Conservation (phyloP, 371 early-diverging fungal genomes). For the Smittium culicis region DNA sequence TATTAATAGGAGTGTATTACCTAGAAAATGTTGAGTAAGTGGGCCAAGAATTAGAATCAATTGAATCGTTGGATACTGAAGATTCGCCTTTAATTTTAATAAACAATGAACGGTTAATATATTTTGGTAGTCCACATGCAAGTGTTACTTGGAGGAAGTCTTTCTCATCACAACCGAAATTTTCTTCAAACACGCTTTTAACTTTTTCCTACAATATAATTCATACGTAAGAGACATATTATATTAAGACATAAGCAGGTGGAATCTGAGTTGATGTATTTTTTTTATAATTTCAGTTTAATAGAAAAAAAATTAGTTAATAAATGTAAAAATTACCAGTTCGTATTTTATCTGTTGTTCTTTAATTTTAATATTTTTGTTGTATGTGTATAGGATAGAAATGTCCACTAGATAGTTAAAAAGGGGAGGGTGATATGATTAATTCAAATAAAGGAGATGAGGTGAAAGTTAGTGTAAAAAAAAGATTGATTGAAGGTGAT, state of each 20-base stretch:
- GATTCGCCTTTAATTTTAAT: conserved; percentile 13
- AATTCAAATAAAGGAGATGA: neutral
- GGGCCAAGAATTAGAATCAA: conserved; percentile 22
- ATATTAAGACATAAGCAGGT: no score
- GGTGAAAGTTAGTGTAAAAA: neutral
- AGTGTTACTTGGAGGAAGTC: conserved; percentile 29
- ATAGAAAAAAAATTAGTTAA: no score
- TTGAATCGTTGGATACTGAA: conserved; percentile 11
- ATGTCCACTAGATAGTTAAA: neutral
- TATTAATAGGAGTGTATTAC: conserved; percentile 21
- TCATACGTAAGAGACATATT: no score
- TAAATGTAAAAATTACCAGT: neutral
- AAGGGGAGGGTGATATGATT: no score
- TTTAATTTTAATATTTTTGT: neutral
- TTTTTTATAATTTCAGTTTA: no score
- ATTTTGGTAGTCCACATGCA: conserved; percentile 29
- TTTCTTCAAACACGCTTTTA: conserved; percentile 21
- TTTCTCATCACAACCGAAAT: conserved; percentile 26
- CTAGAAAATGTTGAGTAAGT: conserved; percentile 21
- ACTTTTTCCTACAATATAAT: neutral
- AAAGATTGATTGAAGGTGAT: neutral
- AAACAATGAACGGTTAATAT: conserved; percentile 26
- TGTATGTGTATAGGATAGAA: neutral
- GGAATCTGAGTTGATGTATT: no score
- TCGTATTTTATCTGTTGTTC: neutral